phyloP scores from a whole-genome alignment of 352 stramenopile species.

The Pythium rhizo-oryzae region DNA sequence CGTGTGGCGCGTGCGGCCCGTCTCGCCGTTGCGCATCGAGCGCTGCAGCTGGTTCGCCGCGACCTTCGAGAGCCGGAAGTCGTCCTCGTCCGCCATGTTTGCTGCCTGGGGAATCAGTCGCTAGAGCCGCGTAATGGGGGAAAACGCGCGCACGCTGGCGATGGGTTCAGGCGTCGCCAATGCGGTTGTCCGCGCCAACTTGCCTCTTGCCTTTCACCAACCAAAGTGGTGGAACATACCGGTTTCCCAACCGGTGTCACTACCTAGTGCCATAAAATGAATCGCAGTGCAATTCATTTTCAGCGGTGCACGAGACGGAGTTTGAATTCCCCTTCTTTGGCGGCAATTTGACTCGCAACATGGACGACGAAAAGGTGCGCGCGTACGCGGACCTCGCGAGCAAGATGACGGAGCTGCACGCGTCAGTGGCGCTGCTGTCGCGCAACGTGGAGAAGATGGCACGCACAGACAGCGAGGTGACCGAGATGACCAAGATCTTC shows the following conservation, averaged over 20 bases:
- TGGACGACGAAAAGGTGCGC: slow-evolving; percentile 75
- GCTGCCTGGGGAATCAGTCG: background rate
- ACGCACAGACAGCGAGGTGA: slow-evolving; percentile 64
- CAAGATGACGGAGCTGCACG: slow-evolving; percentile 79
- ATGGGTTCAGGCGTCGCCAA: slow-evolving; percentile 15
- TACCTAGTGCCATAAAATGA: slow-evolving; percentile 9
- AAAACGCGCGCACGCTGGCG: too few species aligned
- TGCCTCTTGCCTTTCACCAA: slow-evolving; percentile 19
- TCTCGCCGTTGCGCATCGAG: slow-evolving; percentile 78
- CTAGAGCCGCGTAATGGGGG: background rate
- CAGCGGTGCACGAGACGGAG: background rate
- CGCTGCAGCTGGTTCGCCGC: slow-evolving; percentile 80
- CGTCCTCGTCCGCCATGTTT: slow-evolving; percentile 55
- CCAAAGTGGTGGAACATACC: slow-evolving; percentile 21
- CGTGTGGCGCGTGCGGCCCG: slow-evolving; percentile 87
- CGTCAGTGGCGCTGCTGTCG: slow-evolving; percentile 63
- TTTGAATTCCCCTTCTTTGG: slow-evolving; percentile 11
- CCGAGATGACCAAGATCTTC: slow-evolving; percentile 76
- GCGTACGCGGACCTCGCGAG: slow-evolving; percentile 68
- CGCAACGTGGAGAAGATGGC: slow-evolving; percentile 82
- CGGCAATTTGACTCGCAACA: slow-evolving; percentile 22
- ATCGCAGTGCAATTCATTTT: slow-evolving; percentile 26
- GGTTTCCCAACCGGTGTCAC: slow-evolving; percentile 6
- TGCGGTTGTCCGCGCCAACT: background rate
- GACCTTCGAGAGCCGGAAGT: slow-evolving; percentile 76